Base-by-base conservation (phyloP, 148 eudicot species). In the Heliamphora exappendiculata region DNA sequence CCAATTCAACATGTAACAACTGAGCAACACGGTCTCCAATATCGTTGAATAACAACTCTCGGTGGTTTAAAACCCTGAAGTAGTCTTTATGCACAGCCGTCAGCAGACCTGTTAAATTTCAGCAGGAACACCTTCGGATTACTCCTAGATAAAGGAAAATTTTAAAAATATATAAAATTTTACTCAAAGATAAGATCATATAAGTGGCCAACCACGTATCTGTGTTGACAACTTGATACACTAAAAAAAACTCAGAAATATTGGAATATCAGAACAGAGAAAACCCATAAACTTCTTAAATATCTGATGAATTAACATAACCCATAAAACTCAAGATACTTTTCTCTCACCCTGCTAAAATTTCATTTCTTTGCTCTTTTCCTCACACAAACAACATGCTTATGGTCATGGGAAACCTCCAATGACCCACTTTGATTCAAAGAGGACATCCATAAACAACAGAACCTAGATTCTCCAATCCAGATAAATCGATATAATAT, bases 1-100 rank as follows among this genome's bases (percentile, higher is more conserved):
- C 73, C 79, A 96, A 76, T 75, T 96, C 99, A 78, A 88, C 97
- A 67, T 96, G 99, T 71, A 96, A 79, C 51, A 96, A 84, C 82
- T 96, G 99, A 67, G 99, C 99, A 87, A 96, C 99, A 78, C 99
- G 97, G 67, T 96, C 97, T 60, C 99, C 99, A 74, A 93, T 82
- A 80, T 91, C 92, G 75, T 93, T 91, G 67, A 96, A 88, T 28
- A 86, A 78, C 77, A 96, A 82, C 80, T 85, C 97, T 73, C 84
- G 84, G 76, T 96, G 88, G 79, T 81, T 80, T 66, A 96, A 84
- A 58, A 93, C 93, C 85, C 86, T 87, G 55, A 96, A 96, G 74
- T 86, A 76, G 83, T 96, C 99, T 84, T 87, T 90, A 78, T 93
- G 99, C 81, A 96, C 88, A 19, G 98, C 98, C 17, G 98, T 96